These are phyloP conservation scores for Lentinus tigrinus DNA, from an alignment of 768 basidiomycete genomes.

Conservation along the genomic window DNA sequence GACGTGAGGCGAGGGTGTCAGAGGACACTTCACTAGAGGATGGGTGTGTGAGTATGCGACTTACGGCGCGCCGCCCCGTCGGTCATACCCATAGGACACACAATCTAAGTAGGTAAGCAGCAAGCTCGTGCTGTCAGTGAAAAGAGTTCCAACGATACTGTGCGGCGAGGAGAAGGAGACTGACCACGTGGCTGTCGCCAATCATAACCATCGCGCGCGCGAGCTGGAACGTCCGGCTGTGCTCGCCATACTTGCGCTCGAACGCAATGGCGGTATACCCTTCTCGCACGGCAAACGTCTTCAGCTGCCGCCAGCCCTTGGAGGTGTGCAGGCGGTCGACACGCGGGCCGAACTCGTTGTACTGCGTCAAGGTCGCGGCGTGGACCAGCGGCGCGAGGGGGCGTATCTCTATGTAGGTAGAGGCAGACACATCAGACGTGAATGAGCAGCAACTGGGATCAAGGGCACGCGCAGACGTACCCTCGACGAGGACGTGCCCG, in stretches of 20 bases:
- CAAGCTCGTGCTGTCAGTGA: neutral
- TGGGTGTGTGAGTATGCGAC: neutral
- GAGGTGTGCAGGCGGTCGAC: constrained; percentile 66
- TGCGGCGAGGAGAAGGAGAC: constrained; percentile 21
- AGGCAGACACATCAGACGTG: neutral
- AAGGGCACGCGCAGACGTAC: constrained; percentile 29
- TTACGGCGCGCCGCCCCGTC: constrained; percentile 64
- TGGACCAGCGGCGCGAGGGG: constrained; percentile 40
- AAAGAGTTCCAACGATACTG: neutral
- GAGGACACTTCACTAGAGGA: too few species aligned
- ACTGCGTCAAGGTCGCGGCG: constrained; percentile 61
- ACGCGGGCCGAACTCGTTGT: constrained; percentile 67
- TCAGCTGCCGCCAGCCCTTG: constrained; percentile 69
- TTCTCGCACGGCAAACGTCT: constrained; percentile 56
- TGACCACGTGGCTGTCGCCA: constrained; percentile 62
- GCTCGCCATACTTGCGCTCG: constrained; percentile 56
- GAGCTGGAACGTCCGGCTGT: constrained; percentile 62
- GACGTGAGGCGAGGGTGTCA: too few species aligned
- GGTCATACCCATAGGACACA: constrained; percentile 77
- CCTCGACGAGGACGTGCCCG: constrained; percentile 49
- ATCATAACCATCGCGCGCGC: constrained; percentile 59
- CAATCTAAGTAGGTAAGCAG: constrained; percentile 39
- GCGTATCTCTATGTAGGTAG: constrained; percentile 41
- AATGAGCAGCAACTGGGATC: neutral
- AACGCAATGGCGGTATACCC: constrained; percentile 67